Evolutionary conservation across 73 alveolate genomes (phyloP).

Genomic region (Diophrys appendiculata): DNA sequence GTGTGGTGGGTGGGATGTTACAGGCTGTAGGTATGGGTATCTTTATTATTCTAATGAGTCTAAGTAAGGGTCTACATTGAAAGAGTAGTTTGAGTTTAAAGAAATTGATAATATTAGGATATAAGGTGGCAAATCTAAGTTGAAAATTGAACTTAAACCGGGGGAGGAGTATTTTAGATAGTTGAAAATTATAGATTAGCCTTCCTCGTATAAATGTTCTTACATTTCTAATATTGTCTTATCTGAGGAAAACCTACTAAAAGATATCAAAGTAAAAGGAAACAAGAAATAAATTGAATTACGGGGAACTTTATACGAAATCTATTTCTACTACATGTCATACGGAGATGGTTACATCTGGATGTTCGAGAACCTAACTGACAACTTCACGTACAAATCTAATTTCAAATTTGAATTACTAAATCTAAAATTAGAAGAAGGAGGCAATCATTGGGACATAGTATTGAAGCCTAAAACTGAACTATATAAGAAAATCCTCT

Average conservation of each 20-base stretch:
- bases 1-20: too few species aligned
- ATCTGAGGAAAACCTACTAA: conserved; percentile 29
- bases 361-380: conserved; percentile 47
- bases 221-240: conserved; percentile 22
- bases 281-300: conserved; percentile 12
- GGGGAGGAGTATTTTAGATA: not conserved
- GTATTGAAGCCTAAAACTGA: too few species aligned
- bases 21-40: conserved; percentile 6
- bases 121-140: conserved; percentile 27
- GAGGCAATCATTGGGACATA: too few species aligned
- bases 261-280: conserved; percentile 9
- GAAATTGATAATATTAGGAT: conserved; percentile 23
- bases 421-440: conserved; percentile 22
- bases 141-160: conserved; percentile 1
- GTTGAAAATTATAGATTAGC: conserved; percentile 25
- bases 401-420: conserved; percentile 35
- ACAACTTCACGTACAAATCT: conserved; percentile 24
- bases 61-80: not conserved
- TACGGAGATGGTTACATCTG: conserved; percentile 52
- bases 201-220: conserved; percentile 23
- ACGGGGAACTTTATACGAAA: conserved; percentile 31
- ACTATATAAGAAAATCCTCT: too few species aligned
- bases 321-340: conserved; percentile 25
- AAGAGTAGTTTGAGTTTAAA: conserved; percentile 1
- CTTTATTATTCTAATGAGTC: not conserved